Percentiles rank a stretch among this genome's conserved stretches.
These are phyloP conservation scores for Auricularia sp. DNA, from an alignment of 768 basidiomycete species.

Conservation along the genomic window DNA sequence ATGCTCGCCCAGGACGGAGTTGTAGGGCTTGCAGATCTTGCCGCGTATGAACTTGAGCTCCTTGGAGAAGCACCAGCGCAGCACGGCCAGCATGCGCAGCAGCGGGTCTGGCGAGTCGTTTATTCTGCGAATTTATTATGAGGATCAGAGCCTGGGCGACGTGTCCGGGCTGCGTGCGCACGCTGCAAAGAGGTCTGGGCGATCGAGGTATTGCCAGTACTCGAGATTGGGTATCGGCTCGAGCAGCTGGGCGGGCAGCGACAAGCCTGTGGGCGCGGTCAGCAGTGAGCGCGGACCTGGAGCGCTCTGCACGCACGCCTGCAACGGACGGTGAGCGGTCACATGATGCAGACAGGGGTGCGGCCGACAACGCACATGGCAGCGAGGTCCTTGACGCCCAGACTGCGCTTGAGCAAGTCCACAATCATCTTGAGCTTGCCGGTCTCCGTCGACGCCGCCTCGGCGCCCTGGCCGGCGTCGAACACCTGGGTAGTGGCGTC, in stretches of 20 bases:
- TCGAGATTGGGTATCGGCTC: conserved; percentile 95
- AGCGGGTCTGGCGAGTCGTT: conserved; percentile 90
- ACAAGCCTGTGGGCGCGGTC: conserved; percentile 52
- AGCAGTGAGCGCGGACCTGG: not conserved
- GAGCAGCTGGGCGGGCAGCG: conserved; percentile 83
- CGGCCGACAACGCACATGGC: conserved; percentile 54
- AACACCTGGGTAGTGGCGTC: not conserved
- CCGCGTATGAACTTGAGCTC: conserved; percentile 90
- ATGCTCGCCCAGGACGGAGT: conserved; percentile 79
- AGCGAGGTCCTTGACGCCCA: conserved; percentile 93
- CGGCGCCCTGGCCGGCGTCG: conserved; percentile 6
- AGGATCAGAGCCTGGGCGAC: not conserved
- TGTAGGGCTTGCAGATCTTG: conserved; percentile 90
- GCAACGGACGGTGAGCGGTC: conserved; percentile 4
- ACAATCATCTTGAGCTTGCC: conserved; percentile 92
- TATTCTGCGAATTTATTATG: conserved; percentile 41
- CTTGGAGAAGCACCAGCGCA: conserved; percentile 84
- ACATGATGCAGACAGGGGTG: not conserved
- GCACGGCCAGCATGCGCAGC: conserved; percentile 85
- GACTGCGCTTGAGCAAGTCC: conserved; percentile 78
- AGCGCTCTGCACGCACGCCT: not conserved
- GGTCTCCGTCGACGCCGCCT: conserved; percentile 48
- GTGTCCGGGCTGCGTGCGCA: conserved; percentile 32
- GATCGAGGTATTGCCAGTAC: conserved; percentile 86
- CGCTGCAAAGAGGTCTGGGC: conserved; percentile 88